Evolutionary conservation across 169 alveolate species (phyloP), one percentile per base, ranked within the genome.

Genomic region (Plasmodium inui): DNA sequence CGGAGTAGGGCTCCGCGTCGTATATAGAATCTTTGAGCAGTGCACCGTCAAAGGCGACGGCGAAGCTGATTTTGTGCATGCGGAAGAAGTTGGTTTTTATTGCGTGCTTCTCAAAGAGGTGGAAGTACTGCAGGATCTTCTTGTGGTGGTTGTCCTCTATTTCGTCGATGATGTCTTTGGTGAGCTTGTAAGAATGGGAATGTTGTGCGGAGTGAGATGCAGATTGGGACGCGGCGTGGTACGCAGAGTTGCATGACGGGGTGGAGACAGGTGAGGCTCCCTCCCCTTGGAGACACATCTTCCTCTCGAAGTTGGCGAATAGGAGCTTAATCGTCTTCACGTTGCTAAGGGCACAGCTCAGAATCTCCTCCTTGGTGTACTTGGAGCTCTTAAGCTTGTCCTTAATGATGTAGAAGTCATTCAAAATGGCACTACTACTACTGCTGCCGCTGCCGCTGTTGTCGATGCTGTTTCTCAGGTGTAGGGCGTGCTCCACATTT

Each of bases 51-150:
- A 97, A 92, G 55, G 97, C 72, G 84, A 97, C 95, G 8, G 97
- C 84, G 37, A 96, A 93, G 73, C 96, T 86, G 19, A 94, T 81
- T 89, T 97, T 97, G 9, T 94, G 96, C 34, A 88, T 80, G 46
- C 55, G 81, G 82, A 95, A 97, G 83, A 97, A 97, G 92, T 97
- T 97, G 0, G 98, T 96, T 30, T 96, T 89, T 57, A 95, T 67
- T 12, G 97, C 94, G 78, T 83, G 79, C 55, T 92, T 46, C 80
- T 95, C 96, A 91, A 97, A 97, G 30, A 84, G 92, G 50, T 94
- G 94, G 90, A 96, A 96, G 39, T 85, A 93, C 82, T 93, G 95
- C 80, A 96, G 28, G 5, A 96, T 95, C 12, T 93, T 95, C 39
- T 92, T 83, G 70, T 96, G 95, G n/a, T 92, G 96, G 76, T 82